phyloP scores from a whole-genome alignment of 495 filamentous ascomycete genomes.

The Tricharina praecox region DNA sequence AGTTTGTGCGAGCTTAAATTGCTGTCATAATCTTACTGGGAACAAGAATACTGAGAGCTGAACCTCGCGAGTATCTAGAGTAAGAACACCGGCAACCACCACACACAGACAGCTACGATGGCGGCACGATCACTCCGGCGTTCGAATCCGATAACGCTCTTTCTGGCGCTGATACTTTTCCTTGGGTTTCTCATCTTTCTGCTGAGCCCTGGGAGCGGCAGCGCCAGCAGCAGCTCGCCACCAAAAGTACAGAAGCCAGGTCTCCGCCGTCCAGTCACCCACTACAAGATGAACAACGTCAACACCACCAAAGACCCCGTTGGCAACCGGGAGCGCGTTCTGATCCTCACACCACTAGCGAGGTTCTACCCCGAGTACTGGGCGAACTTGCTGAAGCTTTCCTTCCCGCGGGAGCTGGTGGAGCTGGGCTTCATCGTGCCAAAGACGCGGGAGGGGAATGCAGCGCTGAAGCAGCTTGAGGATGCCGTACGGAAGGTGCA shows the following conservation, averaged over 20 bases:
- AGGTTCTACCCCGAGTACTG: slow-evolving; percentile 89
- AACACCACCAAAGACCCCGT: slow-evolving; percentile 61
- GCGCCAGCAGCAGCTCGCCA: slow-evolving; percentile 23
- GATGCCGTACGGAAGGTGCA: slow-evolving; percentile 72
- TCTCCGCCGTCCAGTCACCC: slow-evolving; percentile 60
- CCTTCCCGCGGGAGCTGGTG: slow-evolving; percentile 85
- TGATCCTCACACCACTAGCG: slow-evolving; percentile 83
- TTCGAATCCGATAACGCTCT: slow-evolving; percentile 47
- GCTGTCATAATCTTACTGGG: no score
- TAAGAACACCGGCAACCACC: no score
- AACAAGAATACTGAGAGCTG: no score
- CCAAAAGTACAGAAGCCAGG: slow-evolving; percentile 31
- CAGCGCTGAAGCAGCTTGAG: slow-evolving; percentile 64
- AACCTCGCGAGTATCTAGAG: no score
- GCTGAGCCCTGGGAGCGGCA: slow-evolving; percentile 19
- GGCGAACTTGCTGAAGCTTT: slow-evolving; percentile 74
- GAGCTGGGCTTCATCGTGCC: slow-evolving; percentile 93
- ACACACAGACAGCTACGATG: background rate
- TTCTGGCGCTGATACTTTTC: slow-evolving; percentile 52
- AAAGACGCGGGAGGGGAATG: slow-evolving; percentile 72
- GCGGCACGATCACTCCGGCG: slow-evolving; percentile 44
- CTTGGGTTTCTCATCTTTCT: slow-evolving; percentile 38
- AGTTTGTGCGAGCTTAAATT: no score
- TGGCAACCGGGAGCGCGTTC: slow-evolving; percentile 63
- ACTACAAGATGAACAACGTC: slow-evolving; percentile 86